Evolutionary conservation across 2,329 filamentous ascomycete genomes (phyloP).

Genomic region (Hypoxylon sp.): DNA sequence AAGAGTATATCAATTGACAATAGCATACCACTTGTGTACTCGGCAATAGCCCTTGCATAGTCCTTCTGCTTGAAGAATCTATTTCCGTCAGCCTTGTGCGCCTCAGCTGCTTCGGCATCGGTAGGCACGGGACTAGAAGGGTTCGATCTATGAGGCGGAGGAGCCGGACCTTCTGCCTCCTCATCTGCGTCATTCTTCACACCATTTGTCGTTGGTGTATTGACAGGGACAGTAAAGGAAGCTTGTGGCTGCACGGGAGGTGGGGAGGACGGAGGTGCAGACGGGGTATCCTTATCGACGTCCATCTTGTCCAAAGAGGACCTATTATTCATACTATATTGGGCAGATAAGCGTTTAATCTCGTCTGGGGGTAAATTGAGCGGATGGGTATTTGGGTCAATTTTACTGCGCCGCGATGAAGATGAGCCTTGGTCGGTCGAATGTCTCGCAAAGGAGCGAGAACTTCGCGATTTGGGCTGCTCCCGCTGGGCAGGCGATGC

Average conservation of each 20-base stretch:
- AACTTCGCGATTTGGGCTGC: slow-evolving; percentile 59
- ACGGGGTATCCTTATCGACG: slow-evolving; percentile 74
- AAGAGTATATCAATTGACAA: slow-evolving; percentile 19
- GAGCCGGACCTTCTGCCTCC: slow-evolving; percentile 69
- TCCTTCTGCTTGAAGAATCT: slow-evolving; percentile 97
- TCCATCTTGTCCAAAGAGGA: slow-evolving; percentile 76
- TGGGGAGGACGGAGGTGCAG: slow-evolving; percentile 66
- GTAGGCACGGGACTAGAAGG: slow-evolving; percentile 71
- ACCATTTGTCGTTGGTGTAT: slow-evolving; percentile 60
- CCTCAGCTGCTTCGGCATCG: slow-evolving; percentile 83
- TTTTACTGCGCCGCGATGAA: slow-evolving; percentile 65
- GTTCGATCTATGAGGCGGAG: slow-evolving; percentile 79
- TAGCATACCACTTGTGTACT: slow-evolving; percentile 90
- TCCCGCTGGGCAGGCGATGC: slow-evolving; percentile 52
- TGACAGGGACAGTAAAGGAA: slow-evolving; percentile 66
- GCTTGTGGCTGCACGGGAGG: slow-evolving; percentile 61
- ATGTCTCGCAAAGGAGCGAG: slow-evolving; percentile 64
- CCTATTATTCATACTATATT: slow-evolving; percentile 74
- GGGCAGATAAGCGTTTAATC: slow-evolving; percentile 80
- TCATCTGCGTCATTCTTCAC: slow-evolving; percentile 60
- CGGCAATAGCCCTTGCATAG: slow-evolving; percentile 87
- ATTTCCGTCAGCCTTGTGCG: slow-evolving; percentile 93
- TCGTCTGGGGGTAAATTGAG: slow-evolving; percentile 93
- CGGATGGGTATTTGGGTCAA: slow-evolving; percentile 83
- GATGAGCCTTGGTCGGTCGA: slow-evolving; percentile 62